Base-by-base conservation (phyloP, 2,329 filamentous ascomycete genomes). In the Pestalotiopsis sp. region DNA sequence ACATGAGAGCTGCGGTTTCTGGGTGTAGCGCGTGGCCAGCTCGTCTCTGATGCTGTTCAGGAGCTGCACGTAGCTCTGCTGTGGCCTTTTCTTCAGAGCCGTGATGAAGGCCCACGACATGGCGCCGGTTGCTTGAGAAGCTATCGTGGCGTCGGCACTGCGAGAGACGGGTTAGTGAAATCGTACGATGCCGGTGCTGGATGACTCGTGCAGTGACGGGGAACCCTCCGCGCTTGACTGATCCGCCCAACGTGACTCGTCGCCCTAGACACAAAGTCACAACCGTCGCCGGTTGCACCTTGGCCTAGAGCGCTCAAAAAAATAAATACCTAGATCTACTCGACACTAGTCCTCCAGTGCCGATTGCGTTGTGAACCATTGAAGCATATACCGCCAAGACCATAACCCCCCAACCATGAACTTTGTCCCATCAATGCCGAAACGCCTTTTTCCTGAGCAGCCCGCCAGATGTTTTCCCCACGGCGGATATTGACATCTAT, bases 41-140 rank as follows among this genome's bases (percentile, higher is more conserved):
- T 98, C 91, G 68, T 97, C 95, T 68, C 96, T 93, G 76, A 99
- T 95, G 81, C 91, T 97, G 86, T 98, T 98, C 73, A 99, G 87
- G 68, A 99, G 85, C 84, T 98, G 91, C 64, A 98, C 93, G 78
- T 99, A 99, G 82, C 92, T 97, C 84, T 98, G 96, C 79, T 97
- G 92, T 0, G 94, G 94, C 78, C 97, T 97, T 84, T 95, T 94
- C 85, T 93, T 95, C 77, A 98, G 87, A 23, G 95, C 92, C 1
- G 88, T 90, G 80, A 99, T 96, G 80, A 99, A 99, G 2, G 96
- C 96, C 90, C 93, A 98, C 3, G 94, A 97, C 96, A 99, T 98
- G 80, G 96, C 96, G 67, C 96, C 96, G 0, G 96, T 99, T 41
- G 96, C 95, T 82, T 98, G 88, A 68, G 93, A 90, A 58, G 87